phyloP scores from a whole-genome alignment of 352 stramenopile species.

The Phytophthora fragariae region DNA sequence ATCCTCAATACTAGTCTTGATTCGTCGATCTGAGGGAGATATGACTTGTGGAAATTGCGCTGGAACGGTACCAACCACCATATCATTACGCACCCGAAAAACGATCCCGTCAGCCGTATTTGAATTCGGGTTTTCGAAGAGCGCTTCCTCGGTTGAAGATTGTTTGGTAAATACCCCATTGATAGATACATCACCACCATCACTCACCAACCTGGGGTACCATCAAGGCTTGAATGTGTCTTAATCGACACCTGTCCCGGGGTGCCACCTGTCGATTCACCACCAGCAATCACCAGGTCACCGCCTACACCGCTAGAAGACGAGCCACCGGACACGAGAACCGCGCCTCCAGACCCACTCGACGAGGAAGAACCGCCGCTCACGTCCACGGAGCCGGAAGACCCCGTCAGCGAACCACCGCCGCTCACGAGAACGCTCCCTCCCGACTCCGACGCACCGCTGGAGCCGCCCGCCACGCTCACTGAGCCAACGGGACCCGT shows the following conservation, averaged over 20 bases:
- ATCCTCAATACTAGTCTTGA: conserved; percentile 91
- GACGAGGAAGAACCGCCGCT: conserved; percentile 7
- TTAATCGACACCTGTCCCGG: conserved; percentile 21
- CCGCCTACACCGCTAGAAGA: conserved; percentile 33
- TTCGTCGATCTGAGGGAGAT: conserved; percentile 92
- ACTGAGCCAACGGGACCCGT: conserved; percentile 24
- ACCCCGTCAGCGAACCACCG: neutral
- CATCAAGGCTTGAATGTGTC: conserved; percentile 12
- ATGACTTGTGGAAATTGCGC: conserved; percentile 88
- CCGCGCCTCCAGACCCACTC: conserved; percentile 13
- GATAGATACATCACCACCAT: conserved; percentile 26
- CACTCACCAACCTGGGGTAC: conserved; percentile 14
- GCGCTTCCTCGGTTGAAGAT: conserved; percentile 24
- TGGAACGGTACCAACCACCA: conserved; percentile 68
- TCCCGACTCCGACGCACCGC: conserved; percentile 12
- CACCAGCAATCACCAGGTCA: conserved; percentile 2
- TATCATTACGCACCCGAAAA: conserved; percentile 48
- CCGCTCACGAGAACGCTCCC: conserved; percentile 18
- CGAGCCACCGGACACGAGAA: conserved; percentile 22
- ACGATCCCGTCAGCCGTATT: conserved; percentile 43
- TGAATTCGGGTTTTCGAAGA: conserved; percentile 35
- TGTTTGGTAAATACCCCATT: conserved; percentile 32
- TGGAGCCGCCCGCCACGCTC: conserved; percentile 26
- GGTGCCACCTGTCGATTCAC: neutral
- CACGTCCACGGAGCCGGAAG: too few relatives aligned